A percentile compares a stretch with the other conserved stretches of the same genome.
phyloP scores from a whole-genome alignment of 2,329 filamentous ascomycete species.

The Penicillium sp. region DNA sequence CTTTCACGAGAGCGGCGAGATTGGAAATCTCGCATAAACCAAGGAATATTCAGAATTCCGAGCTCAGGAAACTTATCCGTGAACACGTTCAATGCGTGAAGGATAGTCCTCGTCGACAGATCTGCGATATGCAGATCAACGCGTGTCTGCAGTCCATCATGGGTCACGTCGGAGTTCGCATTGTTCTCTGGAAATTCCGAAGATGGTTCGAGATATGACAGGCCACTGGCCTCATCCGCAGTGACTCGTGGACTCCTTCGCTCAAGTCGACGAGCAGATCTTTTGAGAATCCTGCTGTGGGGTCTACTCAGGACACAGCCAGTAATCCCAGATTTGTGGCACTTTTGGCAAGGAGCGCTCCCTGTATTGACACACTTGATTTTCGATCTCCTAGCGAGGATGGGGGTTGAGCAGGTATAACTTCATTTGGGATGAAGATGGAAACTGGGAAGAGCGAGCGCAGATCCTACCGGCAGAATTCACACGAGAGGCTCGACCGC shows the following conservation, averaged over 20 bases:
- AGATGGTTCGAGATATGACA: background rate
- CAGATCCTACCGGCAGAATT: conserved; percentile 4
- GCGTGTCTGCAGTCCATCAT: background rate
- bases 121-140: conserved; percentile 9
- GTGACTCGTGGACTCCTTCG: too few relatives aligned
- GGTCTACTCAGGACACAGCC: conserved; percentile 18
- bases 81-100: conserved; percentile 18
- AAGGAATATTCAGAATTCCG: conserved; percentile 17
- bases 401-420: background rate
- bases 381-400: conserved; percentile 21
- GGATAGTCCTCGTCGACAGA: conserved; percentile 7
- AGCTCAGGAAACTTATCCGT: conserved; percentile 23
- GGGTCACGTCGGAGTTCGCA: background rate
- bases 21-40: conserved; percentile 14
- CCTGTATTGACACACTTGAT: conserved; percentile 24
- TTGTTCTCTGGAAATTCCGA: background rate
- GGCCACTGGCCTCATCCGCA: background rate
- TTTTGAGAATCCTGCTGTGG: conserved; percentile 4
- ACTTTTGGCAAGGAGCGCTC: conserved; percentile 22
- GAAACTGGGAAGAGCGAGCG: background rate
- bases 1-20: conserved; percentile 6
- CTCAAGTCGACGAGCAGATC: background rate
- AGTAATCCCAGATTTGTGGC: conserved; percentile 13
- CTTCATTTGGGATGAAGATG: too few relatives aligned
- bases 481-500: conserved; percentile 6